A percentile compares a stretch with the other conserved stretches of the same genome.
Conservation (phyloP, 2,329 filamentous ascomycete genomes). For the Aureobasidium vineae region DNA sequence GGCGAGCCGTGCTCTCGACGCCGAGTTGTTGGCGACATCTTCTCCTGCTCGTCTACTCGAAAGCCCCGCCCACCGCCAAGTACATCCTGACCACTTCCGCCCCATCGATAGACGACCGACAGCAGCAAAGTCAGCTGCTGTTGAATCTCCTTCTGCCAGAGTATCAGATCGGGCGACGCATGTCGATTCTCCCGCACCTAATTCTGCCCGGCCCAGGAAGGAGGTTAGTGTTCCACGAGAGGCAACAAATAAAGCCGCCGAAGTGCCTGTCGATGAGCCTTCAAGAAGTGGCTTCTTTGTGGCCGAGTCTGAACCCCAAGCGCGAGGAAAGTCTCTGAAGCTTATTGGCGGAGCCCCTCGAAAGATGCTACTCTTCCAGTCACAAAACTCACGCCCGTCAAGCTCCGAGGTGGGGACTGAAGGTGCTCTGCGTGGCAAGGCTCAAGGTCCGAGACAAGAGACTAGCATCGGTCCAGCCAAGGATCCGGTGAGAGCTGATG, state of each 20-base stretch:
- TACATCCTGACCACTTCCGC: slow-evolving; percentile 30
- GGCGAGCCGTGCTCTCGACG: slow-evolving; percentile 32
- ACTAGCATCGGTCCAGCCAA: not conserved
- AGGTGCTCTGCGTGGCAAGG: not conserved
- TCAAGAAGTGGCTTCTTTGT: not conserved
- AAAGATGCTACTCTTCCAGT: slow-evolving; percentile 46
- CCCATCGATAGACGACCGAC: not conserved
- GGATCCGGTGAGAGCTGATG: not conserved
- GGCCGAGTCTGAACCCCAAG: not conserved
- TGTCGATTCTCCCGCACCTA: slow-evolving; percentile 2
- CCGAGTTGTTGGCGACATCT: slow-evolving; percentile 30
- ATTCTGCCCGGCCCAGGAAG: not conserved
- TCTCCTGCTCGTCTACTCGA: slow-evolving; percentile 22
- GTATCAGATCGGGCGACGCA: not conserved
- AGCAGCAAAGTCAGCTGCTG: not conserved
- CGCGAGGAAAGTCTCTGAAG: slow-evolving; percentile 39
- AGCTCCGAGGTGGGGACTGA: not conserved
- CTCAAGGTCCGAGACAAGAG: not conserved
- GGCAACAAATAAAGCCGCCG: not conserved
- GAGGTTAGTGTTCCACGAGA: not conserved
- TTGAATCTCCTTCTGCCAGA: slow-evolving; percentile 26
- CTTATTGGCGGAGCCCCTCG: slow-evolving; percentile 42
- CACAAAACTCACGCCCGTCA: slow-evolving; percentile 31
- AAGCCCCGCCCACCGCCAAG: slow-evolving; percentile 22
- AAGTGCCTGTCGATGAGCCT: not conserved